Base-by-base conservation (phyloP, 108 stramenopile species). In the Cyclotella atomus region DNA sequence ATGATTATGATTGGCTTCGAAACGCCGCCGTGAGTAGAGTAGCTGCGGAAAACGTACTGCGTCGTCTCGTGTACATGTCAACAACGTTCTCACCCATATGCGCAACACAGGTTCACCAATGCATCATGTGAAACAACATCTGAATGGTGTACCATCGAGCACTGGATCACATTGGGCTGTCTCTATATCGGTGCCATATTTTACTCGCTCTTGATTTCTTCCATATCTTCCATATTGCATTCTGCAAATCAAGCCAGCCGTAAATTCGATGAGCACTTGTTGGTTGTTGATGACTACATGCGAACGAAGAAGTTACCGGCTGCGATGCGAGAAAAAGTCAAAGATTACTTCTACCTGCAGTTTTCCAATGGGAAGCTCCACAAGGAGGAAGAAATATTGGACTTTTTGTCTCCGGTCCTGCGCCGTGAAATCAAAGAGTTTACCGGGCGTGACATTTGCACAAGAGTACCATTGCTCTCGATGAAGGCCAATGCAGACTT, bases 1-100 rank as follows among this genome's bases (percentile, higher is more conserved):
- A 88, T 88, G 88, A 86, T 88, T 29, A 86, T 84, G 84, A 86
- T 88, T 63, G 88, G 88, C 27, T 88, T 88, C 64, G 84, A 88
- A 69, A 88, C 88, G 7, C 88, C 88, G 12, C 85, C 88, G 72
- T 73, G 52, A 71, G 83, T 81, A 34, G n/a, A n/a, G n/a, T n/a
- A n/a, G n/a, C n/a, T n/a, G n/a, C n/a, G n/a, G n/a, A n/a, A 15
- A 59, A 8, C 17, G 12, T 38, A 6, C 25, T n/a, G 16, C 28
- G 5, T 56, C 17, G 27, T 25, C 47, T 62, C 19, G 8, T 34
- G 0, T 35, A 7, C 20, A 35, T 32, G 16, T 0, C 24, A 20
- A 60, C 30, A 1, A 21, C 23, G 6, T 15, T n/a, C 10, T 29
- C 64, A 32, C 12, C 2, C 30, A 20, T 45, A 25, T 25, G 16